Evolutionary conservation across 805 yeast species (phyloP).

Genomic region (Ogataea pilisensis): DNA sequence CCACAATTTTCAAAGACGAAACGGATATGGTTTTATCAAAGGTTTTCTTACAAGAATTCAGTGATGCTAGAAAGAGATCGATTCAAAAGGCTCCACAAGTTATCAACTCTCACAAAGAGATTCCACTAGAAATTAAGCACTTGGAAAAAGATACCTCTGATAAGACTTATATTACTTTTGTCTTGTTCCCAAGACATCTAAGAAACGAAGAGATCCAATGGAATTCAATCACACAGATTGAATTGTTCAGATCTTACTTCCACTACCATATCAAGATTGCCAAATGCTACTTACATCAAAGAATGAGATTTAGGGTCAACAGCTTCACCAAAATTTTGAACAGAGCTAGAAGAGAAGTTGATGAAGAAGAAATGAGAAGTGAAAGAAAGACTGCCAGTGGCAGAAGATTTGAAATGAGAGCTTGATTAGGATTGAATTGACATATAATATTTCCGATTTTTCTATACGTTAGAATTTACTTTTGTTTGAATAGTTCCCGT

Average conservation of each 20-base stretch:
- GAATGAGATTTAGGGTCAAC: slow-evolving; percentile 95
- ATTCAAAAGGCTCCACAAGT: slow-evolving; percentile 99
- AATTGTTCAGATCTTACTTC: slow-evolving; percentile 91
- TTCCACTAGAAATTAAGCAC: slow-evolving; percentile 81
- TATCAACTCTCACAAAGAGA: slow-evolving; percentile 78
- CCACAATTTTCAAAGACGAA: slow-evolving; percentile 92
- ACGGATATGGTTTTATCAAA: slow-evolving; percentile 90
- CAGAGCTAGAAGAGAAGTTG: slow-evolving; percentile 93
- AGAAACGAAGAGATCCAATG: slow-evolving; percentile 60
- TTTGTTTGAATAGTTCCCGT: no score
- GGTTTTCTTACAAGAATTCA: slow-evolving; percentile 89
- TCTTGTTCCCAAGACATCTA: slow-evolving; percentile 78
- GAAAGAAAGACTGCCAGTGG: slow-evolving; percentile 70
- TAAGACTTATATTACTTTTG: slow-evolving; percentile 55
- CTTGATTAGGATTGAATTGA: slow-evolving; percentile 9
- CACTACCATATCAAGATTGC: slow-evolving; percentile 98
- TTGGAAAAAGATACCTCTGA: slow-evolving; percentile 36
- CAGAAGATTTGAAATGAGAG: slow-evolving; percentile 50
- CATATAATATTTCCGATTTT: no score
- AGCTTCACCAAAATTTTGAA: slow-evolving; percentile 93
- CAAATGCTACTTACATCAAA: slow-evolving; percentile 95
- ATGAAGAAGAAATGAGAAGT: slow-evolving; percentile 52
- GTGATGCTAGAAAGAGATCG: slow-evolving; percentile 91
- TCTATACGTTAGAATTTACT: no score
- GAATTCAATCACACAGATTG: slow-evolving; percentile 86